Evolutionary conservation across 768 basidiomycete species (phyloP), one percentile per base, ranked within the genome.

Genomic region (Termitomyces sp.): DNA sequence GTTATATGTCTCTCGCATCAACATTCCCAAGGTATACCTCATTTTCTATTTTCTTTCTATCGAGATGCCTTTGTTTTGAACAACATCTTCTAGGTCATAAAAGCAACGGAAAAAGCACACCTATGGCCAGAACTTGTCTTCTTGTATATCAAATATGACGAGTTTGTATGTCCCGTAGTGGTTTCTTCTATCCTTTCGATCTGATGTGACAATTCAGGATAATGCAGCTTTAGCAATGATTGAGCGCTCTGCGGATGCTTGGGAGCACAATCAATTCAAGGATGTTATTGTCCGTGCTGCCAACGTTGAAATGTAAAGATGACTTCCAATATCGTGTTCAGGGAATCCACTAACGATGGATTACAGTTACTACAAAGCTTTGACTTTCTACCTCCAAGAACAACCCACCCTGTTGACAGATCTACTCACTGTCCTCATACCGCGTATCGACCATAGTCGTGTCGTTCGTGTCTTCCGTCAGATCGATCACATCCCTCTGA

Each of bases 241-340:
- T 70, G 97, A 99, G 70, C 88, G 95, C 19, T 91, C 97, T 2
- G 83, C 92, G n/a, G 94, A 97, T 71, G 94, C 94, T 48, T 99
- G 95, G 95, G 97, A 99, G 56, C 97, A 99, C 76, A 95, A 93
- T 66, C 96, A 98, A 71, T 99, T 99, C 86, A 98, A 98, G 80
- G 97, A 98, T 64, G 88, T 97, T 56, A 82, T 97, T 54, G 91
- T 98, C 67, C 91, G 95, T 58, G 95, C 90, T 21, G 96, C 97
- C 47, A 99, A 99, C 66, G 84, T 98, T 59, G 97, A 99, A 75
- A 98, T 99, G 91, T 91, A 70, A 58, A 84, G 63, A 25, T 28
- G 11, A 54, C 49, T 40, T 5, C 21, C 5, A 32, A 17, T 21
- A 16, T 23, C 17, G 5, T 16, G 7, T 39, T 14, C 40, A 30